phyloP scores from a whole-genome alignment of 345 rosid species.

The Tarenaya hassleriana region DNA sequence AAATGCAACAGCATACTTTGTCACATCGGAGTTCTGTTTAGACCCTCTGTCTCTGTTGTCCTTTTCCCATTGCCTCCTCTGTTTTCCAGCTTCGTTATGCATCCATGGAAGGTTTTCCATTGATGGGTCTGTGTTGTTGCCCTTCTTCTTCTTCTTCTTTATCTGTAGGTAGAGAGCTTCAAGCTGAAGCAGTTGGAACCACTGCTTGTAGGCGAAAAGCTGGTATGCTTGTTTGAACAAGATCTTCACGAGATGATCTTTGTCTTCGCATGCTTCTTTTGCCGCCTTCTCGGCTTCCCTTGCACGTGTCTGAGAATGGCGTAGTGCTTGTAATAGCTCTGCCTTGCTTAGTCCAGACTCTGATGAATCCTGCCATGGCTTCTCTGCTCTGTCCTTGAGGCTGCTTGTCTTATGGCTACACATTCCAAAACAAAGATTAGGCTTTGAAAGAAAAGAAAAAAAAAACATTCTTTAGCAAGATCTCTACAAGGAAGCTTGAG shows the following conservation, averaged over 20 bases:
- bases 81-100: slow-evolving; percentile 40
- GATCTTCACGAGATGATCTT: slow-evolving; percentile 69
- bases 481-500: too few species aligned
- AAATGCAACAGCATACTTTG: slow-evolving; percentile 49
- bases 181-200: slow-evolving; percentile 80
- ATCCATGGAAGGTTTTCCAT: slow-evolving; percentile 43
- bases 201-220: slow-evolving; percentile 88
- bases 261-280: slow-evolving; percentile 66
- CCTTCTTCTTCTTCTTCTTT: slow-evolving; percentile 46
- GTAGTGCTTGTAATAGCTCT: slow-evolving; percentile 74
- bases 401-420: neutral
- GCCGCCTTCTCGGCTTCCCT: slow-evolving; percentile 94
- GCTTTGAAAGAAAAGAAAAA: too few species aligned
- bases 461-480: too few species aligned
- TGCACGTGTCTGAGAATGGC: slow-evolving; percentile 95
- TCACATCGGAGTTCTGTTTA: slow-evolving; percentile 20
- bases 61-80: slow-evolving; percentile 13
- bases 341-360: slow-evolving; percentile 57
- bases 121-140: slow-evolving; percentile 33
- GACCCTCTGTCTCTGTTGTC: neutral
- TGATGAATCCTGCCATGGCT: slow-evolving; percentile 11
- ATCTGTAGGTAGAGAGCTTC: slow-evolving; percentile 60
- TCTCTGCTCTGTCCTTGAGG: slow-evolving; percentile 19
- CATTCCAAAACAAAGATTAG: too few species aligned
- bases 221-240: slow-evolving; percentile 90